These are phyloP conservation scores for Olyra latifolia DNA, from an alignment of 176 grass and related monocot genomes.

Conservation along the genomic window DNA sequence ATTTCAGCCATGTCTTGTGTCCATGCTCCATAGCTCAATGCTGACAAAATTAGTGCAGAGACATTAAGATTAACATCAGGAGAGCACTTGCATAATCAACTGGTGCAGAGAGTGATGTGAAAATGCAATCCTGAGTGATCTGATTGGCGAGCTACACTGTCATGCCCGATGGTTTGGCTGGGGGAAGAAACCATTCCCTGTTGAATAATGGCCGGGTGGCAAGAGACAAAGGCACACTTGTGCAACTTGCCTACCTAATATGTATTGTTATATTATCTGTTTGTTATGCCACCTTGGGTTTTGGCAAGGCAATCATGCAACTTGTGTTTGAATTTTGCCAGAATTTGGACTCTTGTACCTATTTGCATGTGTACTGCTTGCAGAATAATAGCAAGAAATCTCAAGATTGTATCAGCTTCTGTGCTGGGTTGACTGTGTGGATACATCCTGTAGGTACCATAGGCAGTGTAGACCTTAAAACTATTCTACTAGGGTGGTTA, in stretches of 20 bases:
- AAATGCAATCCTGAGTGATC: constrained; percentile 44
- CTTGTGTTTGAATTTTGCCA: constrained; percentile 40
- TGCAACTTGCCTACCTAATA: constrained; percentile 63
- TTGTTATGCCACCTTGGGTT: constrained; percentile 39
- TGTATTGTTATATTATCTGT: constrained; percentile 54
- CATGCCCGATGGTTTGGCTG: constrained; percentile 38
- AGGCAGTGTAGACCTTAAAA: constrained; percentile 32
- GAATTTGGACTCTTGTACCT: constrained; percentile 44
- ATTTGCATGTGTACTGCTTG: constrained; percentile 41
- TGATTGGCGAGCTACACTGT: constrained; percentile 44
- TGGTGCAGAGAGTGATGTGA: constrained; percentile 35
- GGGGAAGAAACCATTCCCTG: constrained; percentile 34
- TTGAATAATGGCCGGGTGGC: constrained; percentile 36
- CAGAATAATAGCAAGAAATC: constrained; percentile 36
- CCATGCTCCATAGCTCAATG: constrained; percentile 6
- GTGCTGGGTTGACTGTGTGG: constrained; percentile 26
- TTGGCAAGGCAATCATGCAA: constrained; percentile 42
- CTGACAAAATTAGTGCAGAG: constrained; percentile 8
- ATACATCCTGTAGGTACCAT: constrained; percentile 38
- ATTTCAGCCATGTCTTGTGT: constrained; percentile 27
- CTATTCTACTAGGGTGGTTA: constrained; percentile 30
- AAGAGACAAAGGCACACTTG: constrained; percentile 53
- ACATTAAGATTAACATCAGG: constrained; percentile 16
- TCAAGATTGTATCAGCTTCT: constrained; percentile 24
- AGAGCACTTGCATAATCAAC: constrained; percentile 30